Base-by-base conservation (phyloP, 139 green algal genomes). In the Bryopsis sp. region DNA sequence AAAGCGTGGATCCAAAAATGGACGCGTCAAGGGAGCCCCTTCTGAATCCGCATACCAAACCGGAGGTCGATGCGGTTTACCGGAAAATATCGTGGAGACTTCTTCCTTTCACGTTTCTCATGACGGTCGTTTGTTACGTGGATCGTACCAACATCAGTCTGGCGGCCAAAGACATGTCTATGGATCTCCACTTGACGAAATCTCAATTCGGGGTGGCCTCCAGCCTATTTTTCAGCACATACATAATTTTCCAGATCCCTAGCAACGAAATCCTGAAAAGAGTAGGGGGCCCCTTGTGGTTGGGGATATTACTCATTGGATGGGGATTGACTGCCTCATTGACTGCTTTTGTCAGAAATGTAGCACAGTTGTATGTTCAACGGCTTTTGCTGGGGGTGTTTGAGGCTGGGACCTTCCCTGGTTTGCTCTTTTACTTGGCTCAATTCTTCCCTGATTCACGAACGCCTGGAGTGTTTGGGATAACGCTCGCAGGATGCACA, bases 341-440 rank as follows among this genome's bases (percentile, higher is more conserved):
- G 22, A 84, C 88, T 54, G 64, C 81, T 2, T 36, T 39, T 2
- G 58, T 81, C 47, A 74, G 62, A 7, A 61, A 46, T 57, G 36
- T 58, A 1, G 34, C 50, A 24, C 8, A 57, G 4, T 89, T 88
- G 46, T 79, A 86, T 28, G 47, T 75, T 0, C 60, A 90, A 43
- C 77, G 85, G n/a, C 46, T 91, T 35, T 65, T 84, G 48, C 74
- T 91, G 48, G 85, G 85, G 2, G 39, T 83, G 28, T 72, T 79
- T 2, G 85, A 91, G 57, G 64, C 50, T 3, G 84, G 83, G 1
- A 76, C 79, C n/a, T 91, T 90, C 47, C 84, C 84, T 33, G 74
- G 77, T 7, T 31, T 79, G 33, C 70, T 48, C 48, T 81, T 67
- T 58, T 75, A 75, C 34, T 33, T 75, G 22, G 58, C 70, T 6